A percentile compares a stretch with the other conserved stretches of the same genome.
These are phyloP conservation scores for Paecilomyces sp. DNA, from an alignment of 2,329 filamentous ascomycete genomes.

Conservation along the genomic window DNA sequence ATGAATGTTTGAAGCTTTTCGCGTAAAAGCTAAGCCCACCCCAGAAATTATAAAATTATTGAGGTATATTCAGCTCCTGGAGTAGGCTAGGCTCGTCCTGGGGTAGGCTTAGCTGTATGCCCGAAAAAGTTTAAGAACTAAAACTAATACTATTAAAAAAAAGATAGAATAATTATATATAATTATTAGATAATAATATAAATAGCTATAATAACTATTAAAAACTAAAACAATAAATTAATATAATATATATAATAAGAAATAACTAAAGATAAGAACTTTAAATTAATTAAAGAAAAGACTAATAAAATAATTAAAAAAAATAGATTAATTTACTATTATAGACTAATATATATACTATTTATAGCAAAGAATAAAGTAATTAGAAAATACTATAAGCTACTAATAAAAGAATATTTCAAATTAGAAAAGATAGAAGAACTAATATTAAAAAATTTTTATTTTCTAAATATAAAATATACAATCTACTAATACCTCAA, in stretches of 20 bases:
- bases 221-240: too few relatives aligned
- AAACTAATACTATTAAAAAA: background rate
- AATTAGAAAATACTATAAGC: background rate
- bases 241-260: too few relatives aligned
- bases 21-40: too few relatives aligned
- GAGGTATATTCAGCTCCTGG: too few relatives aligned
- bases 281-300: background rate
- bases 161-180: too few relatives aligned
- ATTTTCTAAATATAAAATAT: background rate
- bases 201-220: too few relatives aligned
- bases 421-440: background rate
- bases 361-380: background rate
- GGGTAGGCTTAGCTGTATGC: too few relatives aligned
- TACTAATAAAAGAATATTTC: background rate
- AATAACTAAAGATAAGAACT: background rate
- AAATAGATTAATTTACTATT: background rate
- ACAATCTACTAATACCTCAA: background rate
- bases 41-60: too few relatives aligned
- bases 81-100: too few relatives aligned
- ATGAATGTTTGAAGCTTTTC: too few relatives aligned
- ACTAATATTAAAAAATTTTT: background rate
- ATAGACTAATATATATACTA: background rate
- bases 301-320: background rate
- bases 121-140: background rate
- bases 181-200: too few relatives aligned